Base-by-base conservation (phyloP, 441 rosid species). In the Geranium incanum region DNA sequence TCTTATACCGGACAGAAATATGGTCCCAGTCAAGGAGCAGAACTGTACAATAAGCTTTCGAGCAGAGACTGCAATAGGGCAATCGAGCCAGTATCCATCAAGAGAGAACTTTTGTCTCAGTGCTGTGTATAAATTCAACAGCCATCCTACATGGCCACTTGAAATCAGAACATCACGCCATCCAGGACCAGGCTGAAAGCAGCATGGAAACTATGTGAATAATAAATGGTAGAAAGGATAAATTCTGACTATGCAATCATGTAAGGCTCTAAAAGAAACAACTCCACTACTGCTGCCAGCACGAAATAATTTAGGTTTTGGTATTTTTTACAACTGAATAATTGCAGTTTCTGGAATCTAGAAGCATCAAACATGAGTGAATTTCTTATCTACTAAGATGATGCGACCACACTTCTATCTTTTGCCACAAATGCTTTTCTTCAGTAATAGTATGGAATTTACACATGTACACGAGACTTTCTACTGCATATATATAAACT, bases 1-100 rank as follows among this genome's bases (percentile, higher is more conserved):
- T 37, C 60, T 79, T 81, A 36, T 84, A 92, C 99, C 86, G 75
- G 95, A 82, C 75, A 84, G 80, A 86, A 92, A 95, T 75, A 95
- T 74, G 41, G 84, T 81, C 71, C 96, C 98, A 52, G 95, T 84
- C 84, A 95, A 82, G 79, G 90, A 89, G 85, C 97, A 95, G 77
- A 92, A 83, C 70, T 92, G 99, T 69, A 95, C 87, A 68, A 95
- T 87, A 77, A 92, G 93, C 84, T 91, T 95, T 78, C 98, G 88
- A 78, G 97, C 89, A 79, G 98, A 85, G 78, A 95, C 89, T 48
- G 99, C 97, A 78, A 95, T 83, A 68, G 95, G 98, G 80, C 95
- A 89, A 82, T 95, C 99, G 70, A 86, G 85, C 95, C 97, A 95
- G 81, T 82, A 90, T 71, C 90, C 84, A 69, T 87, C 86, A 74